phyloP scores from a whole-genome alignment of 2,329 filamentous ascomycete genomes.

The Pseudogymnoascus sp. region DNA sequence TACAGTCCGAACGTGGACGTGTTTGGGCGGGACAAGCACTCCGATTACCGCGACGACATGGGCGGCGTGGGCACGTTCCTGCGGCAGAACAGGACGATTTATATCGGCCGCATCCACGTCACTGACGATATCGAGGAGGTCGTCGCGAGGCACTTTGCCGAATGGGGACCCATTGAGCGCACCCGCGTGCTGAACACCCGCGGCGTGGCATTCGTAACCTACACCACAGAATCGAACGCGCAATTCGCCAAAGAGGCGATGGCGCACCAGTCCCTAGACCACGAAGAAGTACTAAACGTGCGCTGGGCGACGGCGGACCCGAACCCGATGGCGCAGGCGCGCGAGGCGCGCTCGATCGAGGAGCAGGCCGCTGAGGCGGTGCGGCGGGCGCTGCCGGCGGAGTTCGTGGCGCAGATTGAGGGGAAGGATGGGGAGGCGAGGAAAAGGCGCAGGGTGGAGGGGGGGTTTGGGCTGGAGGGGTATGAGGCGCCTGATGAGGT shows the following conservation, averaged over 20 bases:
- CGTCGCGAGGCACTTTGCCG: slow-evolving; percentile 86
- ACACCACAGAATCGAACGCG: slow-evolving; percentile 79
- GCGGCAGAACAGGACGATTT: slow-evolving; percentile 88
- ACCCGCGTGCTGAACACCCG: slow-evolving; percentile 75
- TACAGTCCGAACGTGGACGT: slow-evolving; percentile 94
- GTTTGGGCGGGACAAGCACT: slow-evolving; percentile 87
- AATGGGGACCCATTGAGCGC: slow-evolving; percentile 91
- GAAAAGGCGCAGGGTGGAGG: slow-evolving; percentile 84
- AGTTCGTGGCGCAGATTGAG: slow-evolving; percentile 89
- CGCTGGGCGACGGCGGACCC: slow-evolving; percentile 96
- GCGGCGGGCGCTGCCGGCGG: slow-evolving; percentile 73
- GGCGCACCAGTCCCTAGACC: slow-evolving; percentile 86
- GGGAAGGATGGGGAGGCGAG: slow-evolving; percentile 78
- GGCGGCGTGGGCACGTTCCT: slow-evolving; percentile 91
- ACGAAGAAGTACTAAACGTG: slow-evolving; percentile 89
- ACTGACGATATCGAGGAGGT: slow-evolving; percentile 96
- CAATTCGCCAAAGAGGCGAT: slow-evolving; percentile 93
- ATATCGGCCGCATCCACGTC: slow-evolving; percentile 88
- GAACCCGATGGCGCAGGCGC: slow-evolving; percentile 87
- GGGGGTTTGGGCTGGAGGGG: slow-evolving; percentile 77
- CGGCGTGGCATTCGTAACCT: slow-evolving; percentile 93
- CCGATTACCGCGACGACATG: slow-evolving; percentile 95
- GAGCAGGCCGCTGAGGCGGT: slow-evolving; percentile 96
- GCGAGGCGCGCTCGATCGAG: slow-evolving; percentile 80
- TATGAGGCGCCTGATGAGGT: slow-evolving; percentile 93